phyloP scores from a whole-genome alignment of 2,329 filamentous ascomycete species.

The Myriosclerotinia duriaeana region DNA sequence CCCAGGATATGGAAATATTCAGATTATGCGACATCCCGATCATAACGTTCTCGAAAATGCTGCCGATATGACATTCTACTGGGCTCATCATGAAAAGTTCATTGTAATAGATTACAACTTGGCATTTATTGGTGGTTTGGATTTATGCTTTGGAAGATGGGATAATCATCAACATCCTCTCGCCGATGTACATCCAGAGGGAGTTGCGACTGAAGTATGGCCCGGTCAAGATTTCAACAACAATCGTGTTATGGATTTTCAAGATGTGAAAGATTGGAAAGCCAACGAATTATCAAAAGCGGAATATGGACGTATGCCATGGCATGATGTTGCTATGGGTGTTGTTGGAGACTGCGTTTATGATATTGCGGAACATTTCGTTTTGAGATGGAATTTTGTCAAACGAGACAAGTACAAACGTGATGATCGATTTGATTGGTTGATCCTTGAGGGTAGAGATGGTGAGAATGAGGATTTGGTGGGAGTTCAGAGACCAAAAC shows the following conservation, averaged over 20 bases:
- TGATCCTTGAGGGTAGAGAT: conserved; percentile 72
- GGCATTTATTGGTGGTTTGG: conserved; percentile 91
- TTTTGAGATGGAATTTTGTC: conserved; percentile 92
- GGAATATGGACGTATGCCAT: conserved; percentile 93
- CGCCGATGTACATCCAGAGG: conserved; percentile 82
- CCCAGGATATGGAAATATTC: conserved; percentile 85
- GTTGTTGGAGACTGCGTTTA: conserved; percentile 86
- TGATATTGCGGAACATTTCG: conserved; percentile 94
- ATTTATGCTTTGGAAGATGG: conserved; percentile 95
- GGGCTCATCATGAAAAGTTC: conserved; percentile 98
- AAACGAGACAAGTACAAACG: conserved; percentile 98
- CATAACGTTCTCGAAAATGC: conserved; percentile 94
- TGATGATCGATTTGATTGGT: conserved; percentile 79
- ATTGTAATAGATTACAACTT: conserved; percentile 89
- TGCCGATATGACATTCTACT: conserved; percentile 95
- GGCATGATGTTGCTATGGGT: conserved; percentile 95
- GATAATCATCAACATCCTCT: conserved; percentile 82
- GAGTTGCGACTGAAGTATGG: conserved; percentile 80
- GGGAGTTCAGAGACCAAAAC: conserved; percentile 83
- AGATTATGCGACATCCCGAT: conserved; percentile 85
- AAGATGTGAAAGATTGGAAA: conserved; percentile 88
- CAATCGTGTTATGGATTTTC: conserved; percentile 93
- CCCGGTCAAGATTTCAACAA: conserved; percentile 98
- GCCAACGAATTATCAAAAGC: conserved; percentile 88
- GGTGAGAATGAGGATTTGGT: conserved; percentile 81